Evolutionary conservation across 495 filamentous ascomycete species (phyloP), one percentile per base, ranked within the genome.

Genomic region (Sphaerosporella brunnea): DNA sequence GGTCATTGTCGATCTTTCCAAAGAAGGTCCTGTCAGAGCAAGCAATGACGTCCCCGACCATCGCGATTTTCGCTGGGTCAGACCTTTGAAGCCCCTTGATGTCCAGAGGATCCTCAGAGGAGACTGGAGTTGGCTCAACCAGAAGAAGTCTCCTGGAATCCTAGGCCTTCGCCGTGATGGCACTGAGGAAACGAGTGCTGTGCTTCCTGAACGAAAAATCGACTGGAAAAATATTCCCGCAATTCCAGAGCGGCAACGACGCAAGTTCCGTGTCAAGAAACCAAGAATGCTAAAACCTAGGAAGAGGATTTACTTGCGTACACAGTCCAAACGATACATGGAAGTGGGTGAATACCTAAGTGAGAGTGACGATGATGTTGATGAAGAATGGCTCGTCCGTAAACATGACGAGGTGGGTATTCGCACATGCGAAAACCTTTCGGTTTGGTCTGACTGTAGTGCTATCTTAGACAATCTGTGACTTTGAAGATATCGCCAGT

Each of bases 321-420:
- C 50, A 13, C 46, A 47, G 36, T 56, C 57, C 4, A 60, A 60
- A 42, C 49, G 58, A 49, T 61, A 61, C 36, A 40, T 60, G 1
- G 11, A 54, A 9, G 48, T 53, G 8, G 57, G 50, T 11, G 58
- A 61, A 37, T 53, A 51, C 2, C 30, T 61, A 20, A 60, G 57
- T 44, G 58, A 61, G 28, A 61, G 58, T 48, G 58, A 61, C n/a
- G 58, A 60, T 21, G 58, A 61, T 13, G 57, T 53, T 34, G 57
- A 61, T 24, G 58, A 61, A 40, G 48, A 53, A 9, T 61, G 58
- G 58, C 36, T 61, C 10, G 42, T 54, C 26, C 58, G 53, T 47
- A 53, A 56, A 45, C 58, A 61, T 36, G 58, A 60, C 39, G 57
- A 56, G 48, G 58, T 55, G 55, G 48, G 57, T 49, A n/a, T n/a